phyloP scores from a whole-genome alignment of 1,139 yeast genomes.

The Taiozyma sp. region DNA sequence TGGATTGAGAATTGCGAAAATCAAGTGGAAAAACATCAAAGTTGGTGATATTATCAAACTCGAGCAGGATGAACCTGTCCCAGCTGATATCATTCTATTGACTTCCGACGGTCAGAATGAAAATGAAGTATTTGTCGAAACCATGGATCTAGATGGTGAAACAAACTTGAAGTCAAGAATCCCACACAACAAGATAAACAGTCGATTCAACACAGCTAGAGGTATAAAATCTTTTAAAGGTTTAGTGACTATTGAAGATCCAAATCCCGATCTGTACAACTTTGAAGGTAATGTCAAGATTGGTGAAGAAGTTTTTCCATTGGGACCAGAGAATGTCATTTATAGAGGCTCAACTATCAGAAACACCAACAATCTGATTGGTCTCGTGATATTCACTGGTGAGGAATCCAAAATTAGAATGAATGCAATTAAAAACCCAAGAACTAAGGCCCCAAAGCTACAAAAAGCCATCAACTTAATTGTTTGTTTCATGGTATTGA shows the following conservation, averaged over 20 bases:
- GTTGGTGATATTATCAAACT: constrained; percentile 83
- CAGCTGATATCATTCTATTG: constrained; percentile 78
- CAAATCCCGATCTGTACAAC: constrained; percentile 84
- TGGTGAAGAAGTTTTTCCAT: constrained; percentile 39
- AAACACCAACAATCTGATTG: constrained; percentile 69
- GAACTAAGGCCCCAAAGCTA: constrained; percentile 89
- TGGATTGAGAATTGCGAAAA: constrained; percentile 32
- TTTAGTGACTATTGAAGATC: constrained; percentile 73
- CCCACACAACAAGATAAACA: constrained; percentile 60
- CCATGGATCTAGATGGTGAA: constrained; percentile 98
- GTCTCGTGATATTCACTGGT: constrained; percentile 87
- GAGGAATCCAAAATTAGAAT: constrained; percentile 94
- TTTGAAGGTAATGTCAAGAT: constrained; percentile 68
- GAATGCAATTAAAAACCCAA: constrained; percentile 87
- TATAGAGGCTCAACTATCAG: constrained; percentile 88
- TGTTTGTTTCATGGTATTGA: constrained; percentile 80
- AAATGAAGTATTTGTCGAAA: constrained; percentile 80
- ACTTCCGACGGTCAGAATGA: constrained; percentile 56
- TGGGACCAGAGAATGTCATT: constrained; percentile 74
- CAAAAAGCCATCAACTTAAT: constrained; percentile 79
- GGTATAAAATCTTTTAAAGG: constrained; percentile 48
- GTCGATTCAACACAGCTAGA: constrained; percentile 41
- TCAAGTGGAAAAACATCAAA: constrained; percentile 67
- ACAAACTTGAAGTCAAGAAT: constrained; percentile 75
- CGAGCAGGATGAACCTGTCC: constrained; percentile 83